Percentiles rank a stretch among this genome's conserved stretches.
phyloP scores from a whole-genome alignment of 177 flowering plant genomes.

The Telopea speciosissima region DNA sequence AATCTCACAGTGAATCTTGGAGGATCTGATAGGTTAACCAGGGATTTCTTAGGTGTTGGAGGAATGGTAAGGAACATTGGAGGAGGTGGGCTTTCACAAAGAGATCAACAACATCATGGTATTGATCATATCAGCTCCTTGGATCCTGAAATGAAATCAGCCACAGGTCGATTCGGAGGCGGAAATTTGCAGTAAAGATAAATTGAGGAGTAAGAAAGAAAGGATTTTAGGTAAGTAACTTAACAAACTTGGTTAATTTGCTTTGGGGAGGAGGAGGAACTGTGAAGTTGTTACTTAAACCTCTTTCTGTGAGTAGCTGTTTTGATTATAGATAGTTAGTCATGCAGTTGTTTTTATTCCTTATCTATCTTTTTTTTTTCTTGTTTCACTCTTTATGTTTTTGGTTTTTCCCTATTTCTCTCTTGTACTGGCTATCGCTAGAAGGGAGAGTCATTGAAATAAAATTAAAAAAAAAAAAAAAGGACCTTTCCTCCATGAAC shows the following conservation, averaged over 20 bases:
- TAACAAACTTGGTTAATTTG: conserved; percentile 15
- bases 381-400: too few relatives aligned
- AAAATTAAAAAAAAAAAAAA: too few relatives aligned
- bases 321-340: conserved; percentile 4
- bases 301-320: not conserved
- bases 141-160: conserved; percentile 28
- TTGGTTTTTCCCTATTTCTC: not conserved
- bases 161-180: conserved; percentile 20
- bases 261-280: not conserved
- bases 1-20: conserved; percentile 28
- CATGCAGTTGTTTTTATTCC: not conserved
- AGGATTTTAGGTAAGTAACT: conserved; percentile 16
- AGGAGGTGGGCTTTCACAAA: conserved; percentile 21
- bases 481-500: too few relatives aligned
- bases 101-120: conserved; percentile 15
- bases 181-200: conserved; percentile 24
- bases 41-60: conserved; percentile 49
- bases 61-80: conserved; percentile 31
- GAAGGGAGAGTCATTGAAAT: conserved; percentile 1
- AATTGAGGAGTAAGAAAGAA: not conserved
- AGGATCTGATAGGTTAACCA: conserved; percentile 47
- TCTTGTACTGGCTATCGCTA: not conserved
- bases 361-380: too few relatives aligned
- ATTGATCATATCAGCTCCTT: conserved; percentile 23
- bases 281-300: conserved; percentile 12